These are phyloP conservation scores for Mycena pura DNA, from an alignment of 768 basidiomycete genomes.

Conservation along the genomic window DNA sequence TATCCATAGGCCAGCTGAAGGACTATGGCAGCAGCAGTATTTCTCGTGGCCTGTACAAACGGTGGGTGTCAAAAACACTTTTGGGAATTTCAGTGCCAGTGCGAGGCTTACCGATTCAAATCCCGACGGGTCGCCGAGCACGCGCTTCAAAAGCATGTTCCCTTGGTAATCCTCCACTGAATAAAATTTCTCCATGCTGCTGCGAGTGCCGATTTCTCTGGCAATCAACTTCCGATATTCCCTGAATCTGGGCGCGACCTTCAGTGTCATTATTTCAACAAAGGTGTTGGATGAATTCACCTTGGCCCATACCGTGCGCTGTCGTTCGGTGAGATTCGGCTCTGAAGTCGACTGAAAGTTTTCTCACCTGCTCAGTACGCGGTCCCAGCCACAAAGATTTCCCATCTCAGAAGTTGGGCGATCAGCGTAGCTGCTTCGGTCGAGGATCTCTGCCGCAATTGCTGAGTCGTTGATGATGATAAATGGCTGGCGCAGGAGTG, in stretches of 20 bases:
- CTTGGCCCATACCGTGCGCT: constrained; percentile 3
- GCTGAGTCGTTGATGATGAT: constrained; percentile 26
- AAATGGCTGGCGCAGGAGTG: constrained; percentile 19
- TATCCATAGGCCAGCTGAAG: constrained; percentile 54
- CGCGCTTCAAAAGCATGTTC: constrained; percentile 43
- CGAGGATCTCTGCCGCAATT: constrained; percentile 41
- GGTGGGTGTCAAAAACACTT: constrained; percentile 37
- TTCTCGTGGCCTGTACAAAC: constrained; percentile 32
- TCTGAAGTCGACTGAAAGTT: not conserved
- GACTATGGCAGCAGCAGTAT: constrained; percentile 50
- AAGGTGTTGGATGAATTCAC: not conserved
- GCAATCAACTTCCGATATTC: constrained; percentile 46
- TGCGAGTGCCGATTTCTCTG: constrained; percentile 45
- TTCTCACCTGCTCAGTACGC: constrained; percentile 8
- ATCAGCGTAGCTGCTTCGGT: constrained; percentile 48
- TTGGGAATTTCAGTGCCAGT: not conserved
- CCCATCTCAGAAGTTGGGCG: constrained; percentile 50
- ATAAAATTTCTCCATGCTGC: constrained; percentile 45
- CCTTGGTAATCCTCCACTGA: constrained; percentile 48
- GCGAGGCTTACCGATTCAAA: not conserved
- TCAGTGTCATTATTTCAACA: not conserved
- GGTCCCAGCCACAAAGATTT: constrained; percentile 22
- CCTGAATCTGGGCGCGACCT: not conserved
- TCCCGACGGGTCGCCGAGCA: constrained; percentile 42
- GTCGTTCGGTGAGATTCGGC: not conserved